Percentiles rank a stretch among this genome's conserved stretches.
phyloP scores from a whole-genome alignment of 257 asterid species.

The Solanum dulcamara region DNA sequence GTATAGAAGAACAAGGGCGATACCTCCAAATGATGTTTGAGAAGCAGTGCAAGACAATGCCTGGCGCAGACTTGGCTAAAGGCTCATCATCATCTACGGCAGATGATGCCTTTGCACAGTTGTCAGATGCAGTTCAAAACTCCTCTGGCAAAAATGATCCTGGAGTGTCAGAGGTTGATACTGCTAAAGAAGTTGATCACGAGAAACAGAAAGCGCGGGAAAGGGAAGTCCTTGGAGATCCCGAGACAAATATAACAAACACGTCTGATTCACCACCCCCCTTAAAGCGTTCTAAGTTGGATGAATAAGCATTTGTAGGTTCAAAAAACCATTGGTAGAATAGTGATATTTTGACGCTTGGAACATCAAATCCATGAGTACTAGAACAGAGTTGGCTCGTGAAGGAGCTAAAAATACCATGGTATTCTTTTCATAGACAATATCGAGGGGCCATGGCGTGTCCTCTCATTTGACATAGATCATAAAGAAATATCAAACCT shows the following conservation, averaged over 20 bases:
- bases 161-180: slow-evolving; percentile 13
- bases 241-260: slow-evolving; percentile 14
- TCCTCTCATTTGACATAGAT: background rate
- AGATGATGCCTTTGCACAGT: slow-evolving; percentile 29
- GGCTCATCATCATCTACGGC: slow-evolving; percentile 38
- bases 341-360: background rate
- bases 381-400: background rate
- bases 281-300: slow-evolving; percentile 54
- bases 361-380: background rate
- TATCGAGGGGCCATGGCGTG: background rate
- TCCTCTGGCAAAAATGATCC: too few relatives aligned
- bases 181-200: slow-evolving; percentile 1
- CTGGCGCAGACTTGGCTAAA: slow-evolving; percentile 34
- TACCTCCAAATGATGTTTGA: slow-evolving; percentile 87
- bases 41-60: slow-evolving; percentile 58
- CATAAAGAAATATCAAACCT: background rate
- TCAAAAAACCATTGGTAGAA: background rate
- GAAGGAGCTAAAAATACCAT: background rate
- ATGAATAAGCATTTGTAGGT: slow-evolving; percentile 11
- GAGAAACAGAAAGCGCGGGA: slow-evolving; percentile 28
- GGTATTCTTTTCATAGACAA: background rate
- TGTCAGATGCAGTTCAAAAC: too few relatives aligned
- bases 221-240: slow-evolving; percentile 10
- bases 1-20: slow-evolving; percentile 87
- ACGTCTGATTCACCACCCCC: slow-evolving; percentile 36